Evolutionary conservation across 2,329 filamentous ascomycete genomes (phyloP).

Genomic region (Colletotrichum falcatum): DNA sequence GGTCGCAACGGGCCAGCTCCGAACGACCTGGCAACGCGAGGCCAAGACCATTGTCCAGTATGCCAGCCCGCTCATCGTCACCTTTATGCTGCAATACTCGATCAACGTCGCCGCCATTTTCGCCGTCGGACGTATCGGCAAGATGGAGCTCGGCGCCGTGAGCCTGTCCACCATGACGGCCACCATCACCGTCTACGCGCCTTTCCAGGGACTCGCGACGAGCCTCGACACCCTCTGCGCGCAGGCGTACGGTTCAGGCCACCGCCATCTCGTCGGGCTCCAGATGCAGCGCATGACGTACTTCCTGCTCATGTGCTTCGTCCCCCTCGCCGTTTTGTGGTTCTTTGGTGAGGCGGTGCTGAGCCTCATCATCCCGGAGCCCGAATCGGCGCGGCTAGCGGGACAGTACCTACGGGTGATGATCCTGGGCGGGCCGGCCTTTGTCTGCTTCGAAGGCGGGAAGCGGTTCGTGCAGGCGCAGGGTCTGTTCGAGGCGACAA

Average conservation of each 20-base stretch:
- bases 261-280: constrained; percentile 84
- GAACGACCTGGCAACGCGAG: constrained; percentile 92
- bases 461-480: constrained; percentile 88
- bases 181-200: constrained; percentile 81
- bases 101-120: constrained; percentile 87
- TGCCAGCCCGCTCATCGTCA: constrained; percentile 76
- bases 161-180: constrained; percentile 77
- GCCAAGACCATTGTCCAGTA: constrained; percentile 82
- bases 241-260: constrained; percentile 93
- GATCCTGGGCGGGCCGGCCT: constrained; percentile 79
- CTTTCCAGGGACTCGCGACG: constrained; percentile 88
- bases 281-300: constrained; percentile 85
- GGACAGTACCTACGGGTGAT: constrained; percentile 80
- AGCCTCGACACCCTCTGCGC: constrained; percentile 92
- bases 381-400: constrained; percentile 75
- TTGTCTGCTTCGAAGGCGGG: constrained; percentile 80
- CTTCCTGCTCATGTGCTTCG: constrained; percentile 78
- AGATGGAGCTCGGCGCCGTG: constrained; percentile 63
- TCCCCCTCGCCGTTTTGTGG: constrained; percentile 81
- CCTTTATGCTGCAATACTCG: constrained; percentile 85
- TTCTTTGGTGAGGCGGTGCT: constrained; percentile 75
- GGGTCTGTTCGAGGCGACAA: constrained; percentile 81
- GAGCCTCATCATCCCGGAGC: constrained; percentile 55
- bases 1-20: constrained; percentile 82
- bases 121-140: constrained; percentile 81